Conservation (phyloP, 2,329 filamentous ascomycete genomes). For the Magnaporthales sp. region DNA sequence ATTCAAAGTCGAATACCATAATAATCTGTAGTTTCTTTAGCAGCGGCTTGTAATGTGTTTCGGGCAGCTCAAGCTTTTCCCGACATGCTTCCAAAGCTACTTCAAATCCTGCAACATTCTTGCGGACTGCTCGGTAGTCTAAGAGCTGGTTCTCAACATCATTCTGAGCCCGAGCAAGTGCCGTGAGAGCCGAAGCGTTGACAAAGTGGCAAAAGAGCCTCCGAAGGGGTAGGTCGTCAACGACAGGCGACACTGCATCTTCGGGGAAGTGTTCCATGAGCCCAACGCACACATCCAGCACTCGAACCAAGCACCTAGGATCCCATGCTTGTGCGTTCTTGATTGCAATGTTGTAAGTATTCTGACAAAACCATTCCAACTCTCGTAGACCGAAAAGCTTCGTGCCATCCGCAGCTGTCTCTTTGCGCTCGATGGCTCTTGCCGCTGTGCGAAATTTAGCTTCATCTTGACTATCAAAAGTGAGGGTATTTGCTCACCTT, state of each 20-base stretch:
- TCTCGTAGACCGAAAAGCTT: slow-evolving; percentile 54
- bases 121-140: slow-evolving; percentile 52
- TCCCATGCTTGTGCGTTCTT: slow-evolving; percentile 48
- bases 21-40: slow-evolving; percentile 55
- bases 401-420: slow-evolving; percentile 27
- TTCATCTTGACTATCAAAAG: not conserved
- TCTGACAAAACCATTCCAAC: slow-evolving; percentile 77
- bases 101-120: slow-evolving; percentile 53
- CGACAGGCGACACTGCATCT: slow-evolving; percentile 30
- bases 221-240: slow-evolving; percentile 46
- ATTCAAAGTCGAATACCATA: slow-evolving; percentile 73
- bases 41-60: slow-evolving; percentile 38
- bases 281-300: slow-evolving; percentile 44
- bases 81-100: slow-evolving; percentile 28
- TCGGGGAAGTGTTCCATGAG: slow-evolving; percentile 43
- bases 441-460: slow-evolving; percentile 20
- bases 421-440: slow-evolving; percentile 29
- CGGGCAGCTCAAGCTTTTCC: slow-evolving; percentile 29
- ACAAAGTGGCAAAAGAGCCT: slow-evolving; percentile 66
- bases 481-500: slow-evolving; percentile 22
- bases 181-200: slow-evolving; percentile 39
- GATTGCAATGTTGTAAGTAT: slow-evolving; percentile 69
- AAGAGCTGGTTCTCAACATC: slow-evolving; percentile 42
- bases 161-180: slow-evolving; percentile 43
- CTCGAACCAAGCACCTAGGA: slow-evolving; percentile 41